Evolutionary conservation across 768 basidiomycete genomes (phyloP).

Genomic region (Megacollybia marginata): DNA sequence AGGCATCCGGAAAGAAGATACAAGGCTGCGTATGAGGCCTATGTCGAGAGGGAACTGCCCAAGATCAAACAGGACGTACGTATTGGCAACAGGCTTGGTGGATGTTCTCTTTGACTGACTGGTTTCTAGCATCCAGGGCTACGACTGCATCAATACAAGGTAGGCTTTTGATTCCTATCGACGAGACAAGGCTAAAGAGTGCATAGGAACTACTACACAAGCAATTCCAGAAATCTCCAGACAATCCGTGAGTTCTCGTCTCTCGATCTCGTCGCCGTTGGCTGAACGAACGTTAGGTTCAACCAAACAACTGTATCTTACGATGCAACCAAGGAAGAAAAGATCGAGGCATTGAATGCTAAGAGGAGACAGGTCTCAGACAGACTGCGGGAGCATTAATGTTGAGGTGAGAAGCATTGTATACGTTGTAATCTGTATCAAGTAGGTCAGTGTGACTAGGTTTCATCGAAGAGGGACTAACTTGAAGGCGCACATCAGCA

Average conservation of each 20-base stretch:
- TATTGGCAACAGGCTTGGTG: slow-evolving; percentile 4
- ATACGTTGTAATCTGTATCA: too few relatives aligned
- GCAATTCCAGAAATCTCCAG: slow-evolving; percentile 93
- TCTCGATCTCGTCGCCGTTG: too few relatives aligned
- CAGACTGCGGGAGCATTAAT: slow-evolving; percentile 38
- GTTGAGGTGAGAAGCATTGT: too few relatives aligned
- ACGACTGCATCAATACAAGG: slow-evolving; percentile 86
- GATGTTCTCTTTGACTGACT: slow-evolving; percentile 4
- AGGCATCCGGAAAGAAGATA: slow-evolving; percentile 92
- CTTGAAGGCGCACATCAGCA: too few relatives aligned
- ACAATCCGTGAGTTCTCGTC: slow-evolving; percentile 70
- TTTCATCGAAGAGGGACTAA: too few relatives aligned
- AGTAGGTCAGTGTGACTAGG: too few relatives aligned
- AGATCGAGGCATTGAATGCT: slow-evolving; percentile 64
- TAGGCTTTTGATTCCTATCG: slow-evolving; percentile 16
- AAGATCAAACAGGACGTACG: slow-evolving; percentile 66
- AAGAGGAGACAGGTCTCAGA: slow-evolving; percentile 59
- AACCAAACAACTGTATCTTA: slow-evolving; percentile 77
- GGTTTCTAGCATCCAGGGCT: slow-evolving; percentile 72
- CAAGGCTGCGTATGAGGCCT: slow-evolving; percentile 91
- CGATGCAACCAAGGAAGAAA: slow-evolving; percentile 85
- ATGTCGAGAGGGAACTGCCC: slow-evolving; percentile 81
- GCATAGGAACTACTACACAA: slow-evolving; percentile 79
- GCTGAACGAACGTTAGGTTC: slow-evolving; percentile 43
- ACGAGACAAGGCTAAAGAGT: slow-evolving; percentile 2